These are phyloP conservation scores for Plasmodium vivax DNA, from an alignment of 169 alveolate genomes.

Conservation along the genomic window DNA sequence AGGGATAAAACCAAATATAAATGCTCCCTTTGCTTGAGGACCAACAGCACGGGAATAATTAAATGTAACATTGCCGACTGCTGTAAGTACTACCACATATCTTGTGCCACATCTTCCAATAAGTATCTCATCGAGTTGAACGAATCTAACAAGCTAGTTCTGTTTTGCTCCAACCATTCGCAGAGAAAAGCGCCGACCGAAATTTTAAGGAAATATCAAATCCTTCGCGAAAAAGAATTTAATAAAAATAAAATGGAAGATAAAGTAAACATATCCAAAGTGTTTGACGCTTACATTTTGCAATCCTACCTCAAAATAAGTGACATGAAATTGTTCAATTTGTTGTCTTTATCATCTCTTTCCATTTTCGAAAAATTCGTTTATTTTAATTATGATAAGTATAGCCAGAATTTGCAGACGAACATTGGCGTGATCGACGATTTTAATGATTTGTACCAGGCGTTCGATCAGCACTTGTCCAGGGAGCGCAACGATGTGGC, in stretches of 20 bases:
- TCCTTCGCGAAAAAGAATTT: constrained; percentile 75
- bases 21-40: constrained; percentile 77
- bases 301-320: constrained; percentile 58
- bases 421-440: constrained; percentile 15
- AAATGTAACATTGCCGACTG: constrained; percentile 83
- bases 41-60: constrained; percentile 77
- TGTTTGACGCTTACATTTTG: constrained; percentile 60
- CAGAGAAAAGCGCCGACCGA: constrained; percentile 86
- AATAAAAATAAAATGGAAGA: constrained; percentile 76
- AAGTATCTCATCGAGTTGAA: constrained; percentile 81
- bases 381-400: constrained; percentile 47
- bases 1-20: constrained; percentile 78
- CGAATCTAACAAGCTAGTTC: constrained; percentile 78
- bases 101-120: constrained; percentile 86
- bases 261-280: constrained; percentile 45
- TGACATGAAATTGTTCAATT: constrained; percentile 56
- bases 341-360: constrained; percentile 47
- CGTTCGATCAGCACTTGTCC: constrained; percentile 27
- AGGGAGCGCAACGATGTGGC: constrained; percentile 8
- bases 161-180: constrained; percentile 84
- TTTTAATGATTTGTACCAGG: constrained; percentile 40
- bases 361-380: constrained; percentile 49
- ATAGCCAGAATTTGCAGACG: not conserved
- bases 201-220: constrained; percentile 82
- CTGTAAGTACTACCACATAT: constrained; percentile 83